A percentile compares a stretch with the other conserved stretches of the same genome.
Conservation (phyloP, 345 rosid species). For the Reutealis trisperma region DNA sequence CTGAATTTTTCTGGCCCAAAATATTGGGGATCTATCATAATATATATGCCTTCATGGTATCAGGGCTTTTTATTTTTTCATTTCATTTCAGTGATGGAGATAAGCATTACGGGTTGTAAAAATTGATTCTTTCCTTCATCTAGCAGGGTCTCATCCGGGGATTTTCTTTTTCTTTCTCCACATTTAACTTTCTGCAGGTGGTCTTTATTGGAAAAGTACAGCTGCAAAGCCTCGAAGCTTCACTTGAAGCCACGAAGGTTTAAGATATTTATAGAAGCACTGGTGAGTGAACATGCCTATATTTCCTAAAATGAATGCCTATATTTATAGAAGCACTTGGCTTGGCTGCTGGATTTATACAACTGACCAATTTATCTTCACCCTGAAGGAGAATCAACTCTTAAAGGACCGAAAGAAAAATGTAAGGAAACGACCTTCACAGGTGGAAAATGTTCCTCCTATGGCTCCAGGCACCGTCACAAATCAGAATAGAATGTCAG, state of each 20-base stretch:
- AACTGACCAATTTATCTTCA: constrained; percentile 29
- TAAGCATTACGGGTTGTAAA: background rate
- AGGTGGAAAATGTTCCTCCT: constrained; percentile 68
- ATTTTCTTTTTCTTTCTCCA: background rate
- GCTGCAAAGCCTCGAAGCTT: constrained; percentile 99
- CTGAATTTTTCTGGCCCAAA: background rate
- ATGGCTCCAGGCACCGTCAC: constrained; percentile 53
- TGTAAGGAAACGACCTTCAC: constrained; percentile 66
- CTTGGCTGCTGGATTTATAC: constrained; percentile 27
- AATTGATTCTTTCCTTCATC: background rate
- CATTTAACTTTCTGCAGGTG: constrained; percentile 63
- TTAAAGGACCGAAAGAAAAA: constrained; percentile 90
- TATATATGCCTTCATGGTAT: background rate
- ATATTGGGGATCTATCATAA: background rate
- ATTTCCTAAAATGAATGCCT: constrained; percentile 12
- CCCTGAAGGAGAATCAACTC: constrained; percentile 90
- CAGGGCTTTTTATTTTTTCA: background rate
- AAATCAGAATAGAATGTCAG: constrained; percentile 65
- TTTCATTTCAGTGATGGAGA: background rate
- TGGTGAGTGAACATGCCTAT: constrained; percentile 60
- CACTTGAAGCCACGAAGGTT: constrained; percentile 95
- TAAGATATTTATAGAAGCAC: constrained; percentile 88
- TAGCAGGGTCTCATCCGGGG: background rate
- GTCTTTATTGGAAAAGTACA: constrained; percentile 96
- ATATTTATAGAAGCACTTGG: too few species aligned